Conservation (phyloP, 495 filamentous ascomycete species). For the Penicillium crystallinum region DNA sequence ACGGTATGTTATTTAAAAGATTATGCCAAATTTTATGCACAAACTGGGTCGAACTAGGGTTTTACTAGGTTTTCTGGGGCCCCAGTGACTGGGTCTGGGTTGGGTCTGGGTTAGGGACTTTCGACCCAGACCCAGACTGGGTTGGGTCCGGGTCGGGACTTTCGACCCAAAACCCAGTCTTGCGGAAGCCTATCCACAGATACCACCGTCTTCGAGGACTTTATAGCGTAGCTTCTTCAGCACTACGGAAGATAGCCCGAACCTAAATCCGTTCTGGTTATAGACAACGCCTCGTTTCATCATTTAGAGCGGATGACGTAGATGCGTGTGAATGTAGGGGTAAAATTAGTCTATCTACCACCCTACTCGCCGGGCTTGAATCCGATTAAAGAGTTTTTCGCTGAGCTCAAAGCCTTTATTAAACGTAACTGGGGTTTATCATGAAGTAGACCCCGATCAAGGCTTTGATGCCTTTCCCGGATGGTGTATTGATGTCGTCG, state of each 20-base stretch:
- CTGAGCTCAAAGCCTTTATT: slow-evolving; percentile 22
- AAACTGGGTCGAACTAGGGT: too few relatives aligned
- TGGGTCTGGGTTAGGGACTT: too few relatives aligned
- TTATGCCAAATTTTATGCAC: too few relatives aligned
- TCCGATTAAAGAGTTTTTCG: slow-evolving; percentile 22
- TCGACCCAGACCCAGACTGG: too few relatives aligned
- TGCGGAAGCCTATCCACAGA: too few relatives aligned
- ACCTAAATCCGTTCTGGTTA: slow-evolving; percentile 37
- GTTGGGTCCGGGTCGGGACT: too few relatives aligned
- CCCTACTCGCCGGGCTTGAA: slow-evolving; percentile 21
- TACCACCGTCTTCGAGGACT: slow-evolving; percentile 33
- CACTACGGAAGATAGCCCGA: slow-evolving; percentile 32
- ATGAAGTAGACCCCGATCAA: slow-evolving; percentile 31
- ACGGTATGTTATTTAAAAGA: too few relatives aligned
- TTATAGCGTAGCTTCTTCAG: slow-evolving; percentile 32
- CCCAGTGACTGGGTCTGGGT: too few relatives aligned
- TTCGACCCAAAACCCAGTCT: too few relatives aligned
- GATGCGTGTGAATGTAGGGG: slow-evolving; percentile 29
- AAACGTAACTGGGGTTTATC: neutral
- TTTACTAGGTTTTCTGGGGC: too few relatives aligned
- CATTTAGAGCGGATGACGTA: slow-evolving; percentile 24
- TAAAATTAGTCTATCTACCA: slow-evolving; percentile 26
- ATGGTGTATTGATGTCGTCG: slow-evolving; percentile 19
- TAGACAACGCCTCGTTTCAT: too few relatives aligned
- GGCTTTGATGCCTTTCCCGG: slow-evolving; percentile 22